Evolutionary conservation across 805 yeast genomes (phyloP).

Genomic region (Candida michaelii): DNA sequence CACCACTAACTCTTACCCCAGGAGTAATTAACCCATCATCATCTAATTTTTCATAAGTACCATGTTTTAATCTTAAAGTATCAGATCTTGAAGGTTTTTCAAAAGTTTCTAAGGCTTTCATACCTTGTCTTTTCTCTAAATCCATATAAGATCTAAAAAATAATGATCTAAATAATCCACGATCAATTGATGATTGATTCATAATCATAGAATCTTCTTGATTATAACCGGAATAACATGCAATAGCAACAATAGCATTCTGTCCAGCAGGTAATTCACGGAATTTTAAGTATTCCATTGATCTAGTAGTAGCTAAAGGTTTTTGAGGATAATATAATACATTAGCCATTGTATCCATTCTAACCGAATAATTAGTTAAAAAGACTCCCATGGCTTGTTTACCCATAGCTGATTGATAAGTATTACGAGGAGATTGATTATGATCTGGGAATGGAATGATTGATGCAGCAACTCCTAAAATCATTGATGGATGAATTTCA

Average conservation of each 20-base stretch:
- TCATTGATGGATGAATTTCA: slow-evolving; percentile 99
- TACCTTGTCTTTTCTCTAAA: slow-evolving; percentile 97
- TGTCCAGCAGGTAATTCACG: slow-evolving; percentile 99
- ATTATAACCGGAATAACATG: slow-evolving; percentile 97
- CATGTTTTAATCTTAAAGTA: slow-evolving; percentile 93
- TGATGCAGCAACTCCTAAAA: slow-evolving; percentile 96
- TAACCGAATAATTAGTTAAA: slow-evolving; percentile 88
- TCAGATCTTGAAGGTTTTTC: slow-evolving; percentile 96
- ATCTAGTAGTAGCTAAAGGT: slow-evolving; percentile 95
- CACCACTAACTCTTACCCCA: slow-evolving; percentile 98
- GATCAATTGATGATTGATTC: slow-evolving; percentile 96
- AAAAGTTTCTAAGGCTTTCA: slow-evolving; percentile 96
- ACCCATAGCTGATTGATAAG: slow-evolving; percentile 99
- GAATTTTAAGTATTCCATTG: slow-evolving; percentile 96
- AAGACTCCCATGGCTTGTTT: slow-evolving; percentile 99
- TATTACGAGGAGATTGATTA: slow-evolving; percentile 98
- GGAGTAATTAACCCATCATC: slow-evolving; percentile 98
- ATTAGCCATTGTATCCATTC: slow-evolving; percentile 99
- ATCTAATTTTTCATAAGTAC: slow-evolving; percentile 96
- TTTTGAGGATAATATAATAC: slow-evolving; percentile 96
- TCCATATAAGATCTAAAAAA: slow-evolving; percentile 98
- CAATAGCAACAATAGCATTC: slow-evolving; percentile 96
- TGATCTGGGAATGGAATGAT: slow-evolving; percentile 99
- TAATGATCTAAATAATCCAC: slow-evolving; percentile 93
- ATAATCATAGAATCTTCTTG: slow-evolving; percentile 99